Base-by-base conservation (phyloP, 2,329 filamentous ascomycete species). In the Claviceps paspali region DNA sequence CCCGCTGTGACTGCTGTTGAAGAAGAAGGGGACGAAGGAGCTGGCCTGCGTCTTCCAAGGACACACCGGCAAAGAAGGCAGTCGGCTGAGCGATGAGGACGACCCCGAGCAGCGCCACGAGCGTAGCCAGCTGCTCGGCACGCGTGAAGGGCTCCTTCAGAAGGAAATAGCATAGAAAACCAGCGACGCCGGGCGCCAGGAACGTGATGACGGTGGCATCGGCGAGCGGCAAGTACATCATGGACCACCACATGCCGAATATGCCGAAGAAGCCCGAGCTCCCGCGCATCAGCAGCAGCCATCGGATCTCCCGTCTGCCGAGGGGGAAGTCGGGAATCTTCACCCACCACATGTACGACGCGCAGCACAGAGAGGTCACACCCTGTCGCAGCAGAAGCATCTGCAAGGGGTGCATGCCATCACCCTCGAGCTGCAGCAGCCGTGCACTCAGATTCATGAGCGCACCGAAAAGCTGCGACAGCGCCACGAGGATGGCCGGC, bases 171-270 rank as follows among this genome's bases (percentile, higher is more conserved):
- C 85, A 93, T 14, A 81, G 70, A 61, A 87, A 84, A 40, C 82
- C 84, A 15, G 83, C 73, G 5, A 92, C 66, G 11, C 79, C 79
- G 0, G 87, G 87, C 0, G 81, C 74, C 5, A 94, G 67, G 52
- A 94, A 95, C 7, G 84, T 91, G 37, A 95, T 79, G 24, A 94
- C 86, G 0, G 83, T 91, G 2, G 86, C 85, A 53, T 94, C 86
- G 12, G 84, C 81, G 2, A 94, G 68, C 0, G 84, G 82, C 3
- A 94, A 70, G 49, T 92, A 92, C 51, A 82, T 70, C 40, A 68
- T 68, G 9, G 62, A 67, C 44, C 61, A 68, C 66, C 64, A 92
- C 60, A 91, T 72, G 26, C 81, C 81, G 53, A 79, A 87, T 4
- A 92, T 79, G 9, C 83, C 84, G 52, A 84, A 81, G 52, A 69